Evolutionary conservation across 2,329 filamentous ascomycete species (phyloP).

Genomic region (Trichoderma lentiforme): DNA sequence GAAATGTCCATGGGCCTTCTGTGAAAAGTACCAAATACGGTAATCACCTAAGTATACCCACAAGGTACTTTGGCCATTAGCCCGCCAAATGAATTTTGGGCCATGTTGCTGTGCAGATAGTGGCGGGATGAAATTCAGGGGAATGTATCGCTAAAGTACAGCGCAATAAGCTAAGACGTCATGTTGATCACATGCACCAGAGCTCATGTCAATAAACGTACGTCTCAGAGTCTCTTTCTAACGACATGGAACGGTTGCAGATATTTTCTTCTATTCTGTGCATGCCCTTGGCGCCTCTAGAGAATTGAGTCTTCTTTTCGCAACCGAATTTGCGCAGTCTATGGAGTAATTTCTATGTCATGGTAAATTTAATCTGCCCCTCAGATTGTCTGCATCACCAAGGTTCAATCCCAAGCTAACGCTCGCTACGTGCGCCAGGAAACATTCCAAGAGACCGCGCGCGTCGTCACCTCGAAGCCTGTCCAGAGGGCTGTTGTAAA

Average conservation of each 20-base stretch:
- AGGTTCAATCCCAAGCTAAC: neutral
- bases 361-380: neutral
- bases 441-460: slow-evolving; percentile 35
- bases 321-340: neutral
- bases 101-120: neutral
- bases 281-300: neutral
- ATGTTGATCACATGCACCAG: slow-evolving; percentile 17
- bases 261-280: neutral
- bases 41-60: neutral
- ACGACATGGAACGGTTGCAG: neutral
- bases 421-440: slow-evolving; percentile 27
- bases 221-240: neutral
- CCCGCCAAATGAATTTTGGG: neutral
- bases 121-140: neutral
- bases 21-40: neutral
- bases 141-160: neutral
- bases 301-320: neutral
- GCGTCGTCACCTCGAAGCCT: slow-evolving; percentile 47
- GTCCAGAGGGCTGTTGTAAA: slow-evolving; percentile 50
- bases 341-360: slow-evolving; percentile 7
- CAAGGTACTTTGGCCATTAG: neutral
- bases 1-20: neutral
- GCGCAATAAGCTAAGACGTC: slow-evolving; percentile 3
- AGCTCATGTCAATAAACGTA: neutral
- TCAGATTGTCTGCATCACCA: neutral